Percentiles rank a stretch among this genome's conserved stretches.
These are phyloP conservation scores for Ustilago sp. DNA, from an alignment of 1,284 basidiomycete genomes.

Conservation along the genomic window DNA sequence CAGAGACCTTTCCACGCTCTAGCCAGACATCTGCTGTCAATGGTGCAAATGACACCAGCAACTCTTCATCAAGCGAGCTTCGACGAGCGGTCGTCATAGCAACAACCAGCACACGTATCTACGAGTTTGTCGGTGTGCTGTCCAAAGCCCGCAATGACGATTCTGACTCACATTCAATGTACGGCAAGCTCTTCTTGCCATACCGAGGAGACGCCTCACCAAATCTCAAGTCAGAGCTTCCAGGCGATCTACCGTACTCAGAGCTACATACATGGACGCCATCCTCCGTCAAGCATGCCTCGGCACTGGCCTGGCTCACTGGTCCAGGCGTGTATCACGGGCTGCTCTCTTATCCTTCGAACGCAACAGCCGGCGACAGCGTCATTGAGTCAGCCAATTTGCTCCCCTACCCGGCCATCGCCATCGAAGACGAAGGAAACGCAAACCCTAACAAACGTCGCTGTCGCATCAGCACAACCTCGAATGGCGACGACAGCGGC, in stretches of 20 bases:
- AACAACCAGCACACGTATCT: slow-evolving; percentile 88
- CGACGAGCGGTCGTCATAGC: slow-evolving; percentile 75
- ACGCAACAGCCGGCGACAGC: slow-evolving; percentile 74
- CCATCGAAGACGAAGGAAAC: slow-evolving; percentile 30
- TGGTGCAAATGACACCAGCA: background rate
- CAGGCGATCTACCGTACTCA: slow-evolving; percentile 61
- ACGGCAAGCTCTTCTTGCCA: slow-evolving; percentile 62
- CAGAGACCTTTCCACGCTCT: slow-evolving; percentile 41
- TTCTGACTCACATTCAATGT: slow-evolving; percentile 72
- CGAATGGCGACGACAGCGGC: slow-evolving; percentile 26
- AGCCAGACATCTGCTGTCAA: slow-evolving; percentile 5
- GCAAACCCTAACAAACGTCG: slow-evolving; percentile 16
- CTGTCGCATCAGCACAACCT: slow-evolving; percentile 29
- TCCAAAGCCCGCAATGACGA: slow-evolving; percentile 74
- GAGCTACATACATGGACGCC: slow-evolving; percentile 71
- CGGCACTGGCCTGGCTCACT: slow-evolving; percentile 52
- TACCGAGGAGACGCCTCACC: slow-evolving; percentile 58
- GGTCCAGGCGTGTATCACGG: slow-evolving; percentile 65
- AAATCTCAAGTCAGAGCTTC: slow-evolving; percentile 66
- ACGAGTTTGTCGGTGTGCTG: slow-evolving; percentile 83
- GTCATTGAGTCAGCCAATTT: slow-evolving; percentile 79
- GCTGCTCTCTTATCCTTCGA: slow-evolving; percentile 66
- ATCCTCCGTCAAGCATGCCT: slow-evolving; percentile 1
- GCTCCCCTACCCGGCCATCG: slow-evolving; percentile 65
- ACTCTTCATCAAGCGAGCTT: slow-evolving; percentile 17